Percentiles rank a stretch among this genome's conserved stretches.
These are phyloP conservation scores for Scutellaria galericulata DNA, from an alignment of 257 asterid species.

Conservation along the genomic window DNA sequence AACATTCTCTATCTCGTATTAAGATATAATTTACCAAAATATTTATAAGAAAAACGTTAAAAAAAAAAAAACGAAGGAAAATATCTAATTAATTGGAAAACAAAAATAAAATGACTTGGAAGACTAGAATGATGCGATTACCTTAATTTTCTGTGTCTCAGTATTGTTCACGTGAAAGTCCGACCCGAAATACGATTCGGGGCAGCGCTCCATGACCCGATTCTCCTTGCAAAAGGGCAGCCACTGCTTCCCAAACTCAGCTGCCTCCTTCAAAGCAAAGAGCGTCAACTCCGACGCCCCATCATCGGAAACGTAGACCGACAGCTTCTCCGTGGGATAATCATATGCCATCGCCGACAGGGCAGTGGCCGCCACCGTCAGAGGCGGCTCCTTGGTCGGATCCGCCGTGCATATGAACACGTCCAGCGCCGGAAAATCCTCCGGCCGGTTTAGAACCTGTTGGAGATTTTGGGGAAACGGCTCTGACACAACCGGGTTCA, in stretches of 20 bases:
- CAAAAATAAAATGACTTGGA: too few relatives aligned
- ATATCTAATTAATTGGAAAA: too few relatives aligned
- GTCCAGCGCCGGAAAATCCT: constrained; percentile 57
- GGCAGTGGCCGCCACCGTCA: constrained; percentile 61
- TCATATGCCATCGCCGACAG: constrained; percentile 74
- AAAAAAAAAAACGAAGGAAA: too few relatives aligned
- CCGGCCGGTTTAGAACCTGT: neutral
- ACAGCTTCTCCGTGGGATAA: constrained; percentile 65
- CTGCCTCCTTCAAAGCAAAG: constrained; percentile 69
- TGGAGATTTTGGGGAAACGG: constrained; percentile 49
- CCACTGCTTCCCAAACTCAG: constrained; percentile 64
- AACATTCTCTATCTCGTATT: too few relatives aligned
- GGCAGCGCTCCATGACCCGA: constrained; percentile 51
- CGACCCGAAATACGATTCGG: constrained; percentile 50
- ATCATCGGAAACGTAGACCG: constrained; percentile 76
- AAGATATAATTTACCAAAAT: too few relatives aligned
- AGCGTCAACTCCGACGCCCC: constrained; percentile 71
- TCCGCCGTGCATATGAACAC: constrained; percentile 79
- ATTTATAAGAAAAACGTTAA: too few relatives aligned
- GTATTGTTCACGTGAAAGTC: neutral
- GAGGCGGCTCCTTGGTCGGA: constrained; percentile 73
- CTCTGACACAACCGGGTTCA: constrained; percentile 45
- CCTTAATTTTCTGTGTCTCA: constrained; percentile 40
- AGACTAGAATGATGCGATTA: neutral
- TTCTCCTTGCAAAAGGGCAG: constrained; percentile 63